Base-by-base conservation (phyloP, 2,329 filamentous ascomycete species). In the Penicillium sp. region DNA sequence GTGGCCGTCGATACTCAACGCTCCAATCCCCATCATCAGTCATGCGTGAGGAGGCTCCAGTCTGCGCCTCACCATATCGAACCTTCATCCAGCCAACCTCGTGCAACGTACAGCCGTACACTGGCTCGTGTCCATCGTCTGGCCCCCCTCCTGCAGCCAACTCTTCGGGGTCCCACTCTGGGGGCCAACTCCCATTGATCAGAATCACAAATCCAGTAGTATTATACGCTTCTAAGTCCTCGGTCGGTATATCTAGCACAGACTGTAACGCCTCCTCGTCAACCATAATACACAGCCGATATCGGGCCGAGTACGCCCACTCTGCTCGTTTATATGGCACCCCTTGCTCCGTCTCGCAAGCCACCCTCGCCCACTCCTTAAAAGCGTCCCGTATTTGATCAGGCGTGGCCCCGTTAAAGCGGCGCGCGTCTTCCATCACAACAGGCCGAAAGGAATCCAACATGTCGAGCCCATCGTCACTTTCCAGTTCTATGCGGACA, bases 81-180 rank as follows among this genome's bases (percentile, higher is more conserved):
- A 47, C 44, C 44, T 47, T 47, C 44, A 47, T 47, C 44, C 44
- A 47, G 44, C 44, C 44, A 25, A 47, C 44, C 19, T 47, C 44
- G 5, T 47, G 7, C 44, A 25, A 27, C 44, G 44, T 47, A 47
- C 44, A 47, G 44, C 44, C 44, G 44, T 47, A 47, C 44, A 19
- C 19, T 47, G 44, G 44, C 44, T 47, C 44, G 21, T 47, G 26
- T 27, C 23, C 44, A 27, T 47, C 44, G 23, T 14, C 44, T 26
- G 19, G 21, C 23, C 23, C 44, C 23, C n/a, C 44, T 27, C 44
- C 44, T 47, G 9, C 44, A 47, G 44, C 44, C 19, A 47, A 14
- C 42, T 25, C 42, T 45, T 45, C 42, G 42, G 42, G 42, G 42
- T 23, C 21, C 42, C 42, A 45, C 19, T 47, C 44, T 27, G 44